phyloP scores from a whole-genome alignment of 2,329 filamentous ascomycete genomes.

The Aureobasidium zeae region DNA sequence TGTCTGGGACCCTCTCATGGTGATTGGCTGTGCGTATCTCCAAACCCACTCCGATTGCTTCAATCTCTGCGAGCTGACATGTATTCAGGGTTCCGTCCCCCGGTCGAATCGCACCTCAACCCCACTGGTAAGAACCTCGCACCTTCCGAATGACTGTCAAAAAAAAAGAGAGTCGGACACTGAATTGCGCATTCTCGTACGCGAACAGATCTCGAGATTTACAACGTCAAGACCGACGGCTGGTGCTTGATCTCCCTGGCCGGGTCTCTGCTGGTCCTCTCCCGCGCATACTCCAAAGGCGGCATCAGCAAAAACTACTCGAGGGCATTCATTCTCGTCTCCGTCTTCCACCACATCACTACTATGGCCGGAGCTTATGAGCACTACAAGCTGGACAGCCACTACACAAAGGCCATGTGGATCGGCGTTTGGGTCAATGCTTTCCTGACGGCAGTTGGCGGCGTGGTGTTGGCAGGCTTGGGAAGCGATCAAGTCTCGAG shows the following conservation, averaged over 20 bases:
- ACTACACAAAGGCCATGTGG: constrained; percentile 23
- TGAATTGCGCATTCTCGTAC: too few relatives aligned
- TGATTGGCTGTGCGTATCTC: constrained; percentile 23
- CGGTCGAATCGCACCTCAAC: constrained; percentile 20
- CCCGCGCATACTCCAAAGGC: constrained; percentile 26
- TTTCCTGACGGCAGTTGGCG: constrained; percentile 6
- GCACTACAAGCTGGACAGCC: constrained; percentile 26
- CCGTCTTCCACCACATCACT: constrained; percentile 29
- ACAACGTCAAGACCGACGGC: constrained; percentile 30
- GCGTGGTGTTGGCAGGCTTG: neutral
- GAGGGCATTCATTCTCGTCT: constrained; percentile 25
- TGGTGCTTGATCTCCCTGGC: constrained; percentile 28
- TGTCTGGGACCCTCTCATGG: constrained; percentile 27
- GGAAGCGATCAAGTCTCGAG: neutral
- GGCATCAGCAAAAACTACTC: constrained; percentile 27
- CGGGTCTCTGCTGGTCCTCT: constrained; percentile 25
- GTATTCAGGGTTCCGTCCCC: constrained; percentile 26
- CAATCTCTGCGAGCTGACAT: neutral
- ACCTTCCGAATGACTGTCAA: neutral
- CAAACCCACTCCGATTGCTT: neutral
- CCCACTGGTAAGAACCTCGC: constrained; percentile 21
- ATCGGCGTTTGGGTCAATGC: constrained; percentile 14
- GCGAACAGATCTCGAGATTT: constrained; percentile 29
- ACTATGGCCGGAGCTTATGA: constrained; percentile 27
- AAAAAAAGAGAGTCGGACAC: neutral